phyloP scores from a whole-genome alignment of 1,284 basidiomycete species.

The Cutaneotrichosporon mucoides region DNA sequence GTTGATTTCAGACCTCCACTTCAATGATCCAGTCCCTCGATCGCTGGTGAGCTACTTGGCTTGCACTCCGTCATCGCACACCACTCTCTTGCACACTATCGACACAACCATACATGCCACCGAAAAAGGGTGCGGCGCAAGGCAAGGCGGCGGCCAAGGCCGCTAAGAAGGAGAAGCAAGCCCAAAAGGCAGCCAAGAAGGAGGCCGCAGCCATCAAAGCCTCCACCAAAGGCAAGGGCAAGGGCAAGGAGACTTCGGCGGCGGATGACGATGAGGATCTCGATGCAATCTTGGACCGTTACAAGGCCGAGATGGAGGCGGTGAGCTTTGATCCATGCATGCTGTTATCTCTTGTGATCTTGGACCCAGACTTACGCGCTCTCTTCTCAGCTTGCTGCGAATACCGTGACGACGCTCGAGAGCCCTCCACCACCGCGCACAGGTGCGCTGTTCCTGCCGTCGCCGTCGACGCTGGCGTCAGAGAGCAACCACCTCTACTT shows the following conservation, averaged over 20 bases:
- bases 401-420: constrained; percentile 48
- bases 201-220: constrained; percentile 59
- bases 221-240: constrained; percentile 25
- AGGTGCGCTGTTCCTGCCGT: constrained; percentile 72
- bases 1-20: constrained; percentile 17
- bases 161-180: constrained; percentile 65
- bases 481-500: constrained; percentile 74
- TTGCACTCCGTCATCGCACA: neutral
- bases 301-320: constrained; percentile 22
- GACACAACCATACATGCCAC: constrained; percentile 13
- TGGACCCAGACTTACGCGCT: constrained; percentile 58
- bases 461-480: constrained; percentile 52
- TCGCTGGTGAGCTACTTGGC: neutral
- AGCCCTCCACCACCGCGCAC: constrained; percentile 69
- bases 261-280: constrained; percentile 72
- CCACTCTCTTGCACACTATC: neutral
- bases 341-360: constrained; percentile 40
- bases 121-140: constrained; percentile 15
- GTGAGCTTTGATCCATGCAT: constrained; percentile 55
- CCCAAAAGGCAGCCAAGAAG: constrained; percentile 56
- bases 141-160: constrained; percentile 59
- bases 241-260: constrained; percentile 50
- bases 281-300: constrained; percentile 67
- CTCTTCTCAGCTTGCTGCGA: constrained; percentile 60
- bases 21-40: constrained; percentile 1